Evolutionary conservation across 805 yeast genomes (phyloP).

Genomic region (Ogataea philodendri): DNA sequence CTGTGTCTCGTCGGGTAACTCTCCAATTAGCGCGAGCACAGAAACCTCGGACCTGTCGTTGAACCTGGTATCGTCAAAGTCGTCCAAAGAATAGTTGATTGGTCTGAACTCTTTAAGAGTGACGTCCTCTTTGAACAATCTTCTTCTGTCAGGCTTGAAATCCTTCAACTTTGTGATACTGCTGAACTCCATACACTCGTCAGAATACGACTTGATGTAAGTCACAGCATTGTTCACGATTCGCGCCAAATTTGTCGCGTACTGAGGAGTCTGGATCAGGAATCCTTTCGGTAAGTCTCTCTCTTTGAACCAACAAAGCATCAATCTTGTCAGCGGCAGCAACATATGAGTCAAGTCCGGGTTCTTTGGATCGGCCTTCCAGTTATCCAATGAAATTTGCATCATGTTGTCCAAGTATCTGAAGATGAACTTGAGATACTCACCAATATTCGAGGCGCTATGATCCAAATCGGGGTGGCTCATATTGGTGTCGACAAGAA

Average conservation of each 20-base stretch:
- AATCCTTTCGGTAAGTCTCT: conserved; percentile 39
- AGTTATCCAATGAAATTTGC: conserved; percentile 23
- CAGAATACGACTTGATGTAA: conserved; percentile 16
- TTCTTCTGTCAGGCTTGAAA: conserved; percentile 45
- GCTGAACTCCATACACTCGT: conserved; percentile 4
- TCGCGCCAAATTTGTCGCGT: conserved; percentile 20
- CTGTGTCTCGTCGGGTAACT: conserved; percentile 26
- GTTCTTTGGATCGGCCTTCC: conserved; percentile 21
- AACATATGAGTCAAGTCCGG: conserved; percentile 27
- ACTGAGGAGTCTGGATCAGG: conserved; percentile 27
- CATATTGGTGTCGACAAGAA: conserved; percentile 29
- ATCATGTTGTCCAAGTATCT: conserved; percentile 38
- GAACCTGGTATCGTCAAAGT: conserved; percentile 56
- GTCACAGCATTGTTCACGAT: conserved; percentile 21
- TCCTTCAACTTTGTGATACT: conserved; percentile 7
- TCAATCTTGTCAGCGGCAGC: conserved; percentile 45
- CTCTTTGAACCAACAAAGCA: conserved; percentile 57
- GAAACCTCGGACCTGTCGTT: conserved; percentile 35
- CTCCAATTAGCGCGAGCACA: conserved; percentile 35
- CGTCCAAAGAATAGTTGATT: conserved; percentile 52
- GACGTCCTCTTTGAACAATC: conserved; percentile 65
- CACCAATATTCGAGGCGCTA: conserved; percentile 25
- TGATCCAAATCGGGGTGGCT: conserved; percentile 26
- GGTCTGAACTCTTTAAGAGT: conserved; percentile 57
- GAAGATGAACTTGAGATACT: conserved; percentile 41